Percentiles rank a stretch among this genome's conserved stretches.
These are phyloP conservation scores for Oryza nivara DNA, from an alignment of 176 grass and related monocot genomes.

Conservation along the genomic window DNA sequence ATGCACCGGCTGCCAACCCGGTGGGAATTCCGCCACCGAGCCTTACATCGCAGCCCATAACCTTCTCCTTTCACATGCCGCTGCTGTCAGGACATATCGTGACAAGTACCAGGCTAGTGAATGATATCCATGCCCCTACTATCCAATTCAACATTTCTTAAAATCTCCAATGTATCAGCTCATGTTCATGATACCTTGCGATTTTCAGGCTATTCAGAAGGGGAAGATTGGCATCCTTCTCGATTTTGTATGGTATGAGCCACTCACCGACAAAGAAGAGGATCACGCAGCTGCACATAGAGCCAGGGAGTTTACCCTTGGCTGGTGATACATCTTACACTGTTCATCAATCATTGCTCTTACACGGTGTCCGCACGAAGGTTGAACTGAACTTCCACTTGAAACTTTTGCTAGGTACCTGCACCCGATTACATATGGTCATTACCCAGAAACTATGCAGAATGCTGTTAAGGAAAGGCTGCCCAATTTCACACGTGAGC, in stretches of 20 bases:
- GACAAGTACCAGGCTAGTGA: slow-evolving; percentile 68
- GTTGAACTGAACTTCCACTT: neutral
- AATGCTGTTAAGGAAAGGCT: slow-evolving; percentile 61
- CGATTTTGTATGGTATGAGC: slow-evolving; percentile 88
- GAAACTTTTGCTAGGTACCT: slow-evolving; percentile 61
- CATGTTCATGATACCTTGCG: neutral
- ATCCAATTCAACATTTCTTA: neutral
- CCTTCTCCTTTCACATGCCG: slow-evolving; percentile 75
- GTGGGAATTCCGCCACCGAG: slow-evolving; percentile 78
- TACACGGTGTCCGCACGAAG: neutral
- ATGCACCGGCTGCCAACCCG: slow-evolving; percentile 65
- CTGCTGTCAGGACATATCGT: slow-evolving; percentile 69
- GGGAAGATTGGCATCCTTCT: slow-evolving; percentile 90
- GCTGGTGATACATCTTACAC: slow-evolving; percentile 52
- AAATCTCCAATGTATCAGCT: neutral
- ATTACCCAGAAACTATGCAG: slow-evolving; percentile 75
- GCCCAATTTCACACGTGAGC: slow-evolving; percentile 70
- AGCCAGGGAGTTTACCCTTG: slow-evolving; percentile 81
- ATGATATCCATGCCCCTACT: neutral
- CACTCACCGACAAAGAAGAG: slow-evolving; percentile 54
- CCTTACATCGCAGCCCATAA: slow-evolving; percentile 82
- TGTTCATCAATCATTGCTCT: neutral
- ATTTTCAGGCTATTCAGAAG: slow-evolving; percentile 48
- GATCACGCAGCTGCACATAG: slow-evolving; percentile 75
- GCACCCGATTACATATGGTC: slow-evolving; percentile 78